These are phyloP conservation scores for Scutellaria minor DNA, from an alignment of 257 asterid species.

Conservation along the genomic window DNA sequence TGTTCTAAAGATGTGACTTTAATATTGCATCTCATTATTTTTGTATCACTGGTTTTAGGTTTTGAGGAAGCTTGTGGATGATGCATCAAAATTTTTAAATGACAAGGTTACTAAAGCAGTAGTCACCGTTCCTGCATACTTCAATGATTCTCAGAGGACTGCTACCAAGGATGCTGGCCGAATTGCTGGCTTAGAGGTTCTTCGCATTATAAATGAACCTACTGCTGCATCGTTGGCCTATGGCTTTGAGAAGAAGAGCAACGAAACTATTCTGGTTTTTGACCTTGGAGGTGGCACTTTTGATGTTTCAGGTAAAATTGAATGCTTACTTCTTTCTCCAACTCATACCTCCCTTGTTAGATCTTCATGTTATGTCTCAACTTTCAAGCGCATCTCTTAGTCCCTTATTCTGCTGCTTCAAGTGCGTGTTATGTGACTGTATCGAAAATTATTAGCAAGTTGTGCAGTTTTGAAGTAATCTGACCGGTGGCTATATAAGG, in stretches of 20 bases:
- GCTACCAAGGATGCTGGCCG: slow-evolving; percentile 96
- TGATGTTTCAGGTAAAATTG: slow-evolving; percentile 78
- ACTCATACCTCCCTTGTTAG: not conserved
- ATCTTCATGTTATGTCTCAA: not conserved
- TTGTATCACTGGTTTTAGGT: slow-evolving; percentile 51
- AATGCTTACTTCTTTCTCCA: slow-evolving; percentile 4
- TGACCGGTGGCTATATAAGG: not conserved
- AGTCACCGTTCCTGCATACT: slow-evolving; percentile 94
- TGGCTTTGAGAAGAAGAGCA: slow-evolving; percentile 87
- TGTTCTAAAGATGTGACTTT: not conserved
- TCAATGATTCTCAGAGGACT: slow-evolving; percentile 92
- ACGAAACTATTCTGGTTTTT: slow-evolving; percentile 85
- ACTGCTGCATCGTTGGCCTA: slow-evolving; percentile 94
- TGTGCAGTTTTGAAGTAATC: not conserved
- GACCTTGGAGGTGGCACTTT: slow-evolving; percentile 95
- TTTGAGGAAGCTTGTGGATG: slow-evolving; percentile 94
- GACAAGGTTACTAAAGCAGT: slow-evolving; percentile 95
- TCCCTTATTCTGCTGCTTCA: not conserved
- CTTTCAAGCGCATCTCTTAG: not conserved
- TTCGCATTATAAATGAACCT: slow-evolving; percentile 85
- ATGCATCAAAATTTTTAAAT: slow-evolving; percentile 86
- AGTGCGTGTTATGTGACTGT: not conserved
- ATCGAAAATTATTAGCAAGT: not conserved
- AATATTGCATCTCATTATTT: slow-evolving; percentile 8
- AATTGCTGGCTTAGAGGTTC: slow-evolving; percentile 92